These are phyloP conservation scores for Mortierella polycephala DNA, from an alignment of 371 early-diverging fungal genomes.

Conservation along the genomic window DNA sequence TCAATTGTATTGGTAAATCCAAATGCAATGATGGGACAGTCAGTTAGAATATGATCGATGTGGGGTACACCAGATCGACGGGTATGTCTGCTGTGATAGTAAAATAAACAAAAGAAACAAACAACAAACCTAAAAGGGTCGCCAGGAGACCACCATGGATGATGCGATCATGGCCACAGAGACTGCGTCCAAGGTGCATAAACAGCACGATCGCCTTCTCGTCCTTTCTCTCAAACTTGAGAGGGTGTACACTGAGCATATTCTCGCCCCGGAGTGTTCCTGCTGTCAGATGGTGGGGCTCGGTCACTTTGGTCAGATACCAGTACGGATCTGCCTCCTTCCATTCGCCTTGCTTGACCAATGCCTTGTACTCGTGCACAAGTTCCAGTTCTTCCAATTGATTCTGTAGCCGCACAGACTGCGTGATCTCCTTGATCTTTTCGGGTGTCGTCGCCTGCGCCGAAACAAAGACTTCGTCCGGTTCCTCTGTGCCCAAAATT, in stretches of 20 bases:
- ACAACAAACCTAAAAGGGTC: slow-evolving; percentile 72
- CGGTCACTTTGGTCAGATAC: slow-evolving; percentile 41
- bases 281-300: slow-evolving; percentile 40
- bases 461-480: slow-evolving; percentile 22
- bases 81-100: no score
- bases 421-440: slow-evolving; percentile 33
- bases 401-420: slow-evolving; percentile 29
- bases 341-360: slow-evolving; percentile 42
- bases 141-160: slow-evolving; percentile 84
- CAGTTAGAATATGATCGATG: neutral
- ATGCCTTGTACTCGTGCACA: slow-evolving; percentile 38
- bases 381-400: slow-evolving; percentile 30
- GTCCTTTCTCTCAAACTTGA: slow-evolving; percentile 53
- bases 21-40: neutral
- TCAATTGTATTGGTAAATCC: neutral
- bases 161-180: slow-evolving; percentile 81
- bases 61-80: no score
- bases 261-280: slow-evolving; percentile 50
- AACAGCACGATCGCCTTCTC: slow-evolving; percentile 51
- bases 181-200: slow-evolving; percentile 52
- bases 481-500: slow-evolving; percentile 27
- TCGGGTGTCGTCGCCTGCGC: neutral
- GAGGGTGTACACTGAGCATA: slow-evolving; percentile 44
- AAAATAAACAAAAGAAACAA: neutral
- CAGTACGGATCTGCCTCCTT: slow-evolving; percentile 44